These are phyloP conservation scores for Grifola frondosa DNA, from an alignment of 1,284 basidiomycete genomes.

Conservation along the genomic window DNA sequence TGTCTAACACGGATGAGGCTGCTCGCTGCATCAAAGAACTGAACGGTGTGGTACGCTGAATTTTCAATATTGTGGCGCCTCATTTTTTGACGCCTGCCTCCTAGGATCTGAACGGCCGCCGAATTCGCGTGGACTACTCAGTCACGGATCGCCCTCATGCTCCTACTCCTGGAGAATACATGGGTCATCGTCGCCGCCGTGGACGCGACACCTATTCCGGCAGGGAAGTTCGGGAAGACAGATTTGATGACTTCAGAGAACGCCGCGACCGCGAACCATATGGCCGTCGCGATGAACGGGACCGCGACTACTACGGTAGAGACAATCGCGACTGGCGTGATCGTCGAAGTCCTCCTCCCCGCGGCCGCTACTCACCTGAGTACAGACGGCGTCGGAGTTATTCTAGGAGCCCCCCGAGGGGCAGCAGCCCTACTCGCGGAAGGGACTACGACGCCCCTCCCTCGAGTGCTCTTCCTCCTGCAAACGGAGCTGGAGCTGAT, in stretches of 20 bases:
- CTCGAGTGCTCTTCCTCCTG: slow-evolving; percentile 23
- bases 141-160: slow-evolving; percentile 92
- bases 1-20: slow-evolving; percentile 87
- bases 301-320: slow-evolving; percentile 49
- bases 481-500: slow-evolving; percentile 26
- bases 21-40: slow-evolving; percentile 85
- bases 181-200: slow-evolving; percentile 84
- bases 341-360: slow-evolving; percentile 66
- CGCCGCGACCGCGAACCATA: slow-evolving; percentile 50
- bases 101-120: slow-evolving; percentile 91
- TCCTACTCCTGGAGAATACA: slow-evolving; percentile 97
- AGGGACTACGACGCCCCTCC: slow-evolving; percentile 43
- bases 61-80: not conserved
- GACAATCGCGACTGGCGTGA: slow-evolving; percentile 50
- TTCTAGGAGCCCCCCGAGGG: slow-evolving; percentile 74
- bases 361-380: slow-evolving; percentile 70
- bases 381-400: slow-evolving; percentile 73
- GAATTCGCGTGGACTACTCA: slow-evolving; percentile 96
- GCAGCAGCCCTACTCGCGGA: slow-evolving; percentile 60
- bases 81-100: slow-evolving; percentile 13
- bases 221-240: slow-evolving; percentile 40
- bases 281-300: slow-evolving; percentile 48
- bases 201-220: slow-evolving; percentile 56
- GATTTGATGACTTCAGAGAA: slow-evolving; percentile 48
- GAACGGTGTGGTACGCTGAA: slow-evolving; percentile 80